Evolutionary conservation across 345 rosid genomes (phyloP), one percentile per base, ranked within the genome.

Genomic region (Eucalyptus melliodora): DNA sequence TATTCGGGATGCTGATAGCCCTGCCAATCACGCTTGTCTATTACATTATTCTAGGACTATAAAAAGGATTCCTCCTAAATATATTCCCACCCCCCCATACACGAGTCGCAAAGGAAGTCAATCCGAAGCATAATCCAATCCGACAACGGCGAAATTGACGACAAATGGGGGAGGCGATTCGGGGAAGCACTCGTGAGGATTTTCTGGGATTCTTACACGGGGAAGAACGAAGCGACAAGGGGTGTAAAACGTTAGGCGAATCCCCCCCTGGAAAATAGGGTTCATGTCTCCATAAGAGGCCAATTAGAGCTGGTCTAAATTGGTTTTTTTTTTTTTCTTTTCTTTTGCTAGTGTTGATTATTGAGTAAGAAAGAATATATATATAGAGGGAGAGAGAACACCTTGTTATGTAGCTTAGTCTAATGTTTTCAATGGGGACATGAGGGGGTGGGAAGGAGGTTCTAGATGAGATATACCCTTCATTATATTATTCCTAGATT

Each of bases 1-100:
- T 97, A 90, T 97, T 97, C 90, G 99, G 99, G 89, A 96, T 97
- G 99, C 91, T 97, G 90, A 94, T 97, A 92, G 99, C 99, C 7
- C 93, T 97, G 90, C 99, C 99, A 10, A 96, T 97, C 88, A 96
- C 99, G 17, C 95, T 97, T 8, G 95, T 97, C 89, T 97, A 97
- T 95, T 97, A 97, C 93, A 94, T 97, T 90, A 89, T 97, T 88
- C 90, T 97, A 88, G 99, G 99, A 87, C 91, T 97, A 42, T 96
- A 92, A 95, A 85, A 40, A 40, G 44, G 9, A 13, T 34, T 40
- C 49, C 50, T 13, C 55, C 23, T 16, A 30, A 2, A 10, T 50
- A 49, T 49, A 50, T 40, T 16, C 31, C 16, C 16, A 11, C 87
- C 87, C 21, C 40, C 19, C 31, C 4, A 2, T 19, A 6, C 34